These are phyloP conservation scores for Yamadazyma dushanensis DNA, from an alignment of 1,139 yeast genomes.

Conservation along the genomic window DNA sequence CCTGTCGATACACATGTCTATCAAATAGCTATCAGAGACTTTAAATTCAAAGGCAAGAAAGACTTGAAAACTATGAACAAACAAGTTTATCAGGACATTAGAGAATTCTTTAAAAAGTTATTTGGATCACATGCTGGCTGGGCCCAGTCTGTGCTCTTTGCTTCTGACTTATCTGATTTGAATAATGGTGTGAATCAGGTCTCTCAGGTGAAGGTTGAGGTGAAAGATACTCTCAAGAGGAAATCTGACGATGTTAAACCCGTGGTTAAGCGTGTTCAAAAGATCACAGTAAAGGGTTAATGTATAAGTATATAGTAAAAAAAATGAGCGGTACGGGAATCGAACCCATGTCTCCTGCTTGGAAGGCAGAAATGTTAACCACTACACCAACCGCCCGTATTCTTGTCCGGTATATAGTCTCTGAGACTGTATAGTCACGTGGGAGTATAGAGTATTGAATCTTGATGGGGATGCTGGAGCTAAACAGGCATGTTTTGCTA, in stretches of 20 bases:
- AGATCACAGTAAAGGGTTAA: too few relatives aligned
- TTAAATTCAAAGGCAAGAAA: slow-evolving; percentile 53
- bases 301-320: too few relatives aligned
- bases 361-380: slow-evolving; percentile 64
- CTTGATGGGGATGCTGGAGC: too few relatives aligned
- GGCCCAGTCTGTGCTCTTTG: slow-evolving; percentile 93
- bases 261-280: too few relatives aligned
- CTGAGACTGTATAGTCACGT: neutral
- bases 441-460: too few relatives aligned
- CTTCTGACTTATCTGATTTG: slow-evolving; percentile 72
- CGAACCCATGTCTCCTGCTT: slow-evolving; percentile 80
- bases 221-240: neutral
- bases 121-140: slow-evolving; percentile 97
- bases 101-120: slow-evolving; percentile 58
- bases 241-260: neutral
- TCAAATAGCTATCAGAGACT: slow-evolving; percentile 85
- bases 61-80: slow-evolving; percentile 53
- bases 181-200: slow-evolving; percentile 53
- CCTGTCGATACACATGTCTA: slow-evolving; percentile 98
- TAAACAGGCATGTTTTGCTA: too few relatives aligned
- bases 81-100: slow-evolving; percentile 60
- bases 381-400: slow-evolving; percentile 50
- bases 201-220: neutral
- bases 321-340: slow-evolving; percentile 70
- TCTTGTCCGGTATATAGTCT: neutral